phyloP scores from a whole-genome alignment of 225 moss, liverwort and hornwort genomes.

The Pseudoscleropodium purum region DNA sequence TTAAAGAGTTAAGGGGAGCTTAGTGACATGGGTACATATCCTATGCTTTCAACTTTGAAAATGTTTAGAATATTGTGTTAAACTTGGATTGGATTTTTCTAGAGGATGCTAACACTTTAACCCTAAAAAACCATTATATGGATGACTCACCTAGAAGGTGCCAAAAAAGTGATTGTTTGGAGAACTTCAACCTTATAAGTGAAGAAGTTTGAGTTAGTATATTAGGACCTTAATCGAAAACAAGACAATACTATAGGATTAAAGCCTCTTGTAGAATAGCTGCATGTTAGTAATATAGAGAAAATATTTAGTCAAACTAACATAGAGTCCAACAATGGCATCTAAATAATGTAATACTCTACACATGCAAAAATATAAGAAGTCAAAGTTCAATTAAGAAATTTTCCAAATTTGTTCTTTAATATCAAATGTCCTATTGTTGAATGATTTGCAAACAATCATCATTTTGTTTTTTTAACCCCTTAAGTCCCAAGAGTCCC shows the following conservation, averaged over 20 bases:
- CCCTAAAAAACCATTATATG: not conserved
- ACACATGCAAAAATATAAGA: not conserved
- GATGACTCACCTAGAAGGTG: too few relatives aligned
- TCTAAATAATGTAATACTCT: not conserved
- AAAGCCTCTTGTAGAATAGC: not conserved
- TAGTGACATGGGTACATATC: not conserved
- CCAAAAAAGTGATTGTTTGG: not conserved
- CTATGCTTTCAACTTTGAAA: not conserved
- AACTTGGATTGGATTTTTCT: not conserved
- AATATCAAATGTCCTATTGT: not conserved
- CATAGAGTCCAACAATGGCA: rapidly evolving
- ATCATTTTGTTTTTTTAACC: not conserved
- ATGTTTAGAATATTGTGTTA: too few relatives aligned
- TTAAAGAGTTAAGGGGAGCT: not conserved
- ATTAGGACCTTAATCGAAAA: not conserved
- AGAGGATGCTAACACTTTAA: rapidly evolving
- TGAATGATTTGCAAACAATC: not conserved
- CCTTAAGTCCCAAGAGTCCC: too few relatives aligned
- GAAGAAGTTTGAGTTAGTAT: not conserved
- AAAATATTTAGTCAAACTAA: not conserved
- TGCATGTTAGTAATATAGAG: rapidly evolving
- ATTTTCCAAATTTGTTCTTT: not conserved
- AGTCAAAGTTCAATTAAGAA: not conserved
- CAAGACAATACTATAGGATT: rapidly evolving
- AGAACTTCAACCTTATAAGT: not conserved